Percentiles rank a stretch among this genome's conserved stretches.
These are phyloP conservation scores for Orbilia javanica DNA, from an alignment of 2,329 filamentous ascomycete genomes.

Conservation along the genomic window DNA sequence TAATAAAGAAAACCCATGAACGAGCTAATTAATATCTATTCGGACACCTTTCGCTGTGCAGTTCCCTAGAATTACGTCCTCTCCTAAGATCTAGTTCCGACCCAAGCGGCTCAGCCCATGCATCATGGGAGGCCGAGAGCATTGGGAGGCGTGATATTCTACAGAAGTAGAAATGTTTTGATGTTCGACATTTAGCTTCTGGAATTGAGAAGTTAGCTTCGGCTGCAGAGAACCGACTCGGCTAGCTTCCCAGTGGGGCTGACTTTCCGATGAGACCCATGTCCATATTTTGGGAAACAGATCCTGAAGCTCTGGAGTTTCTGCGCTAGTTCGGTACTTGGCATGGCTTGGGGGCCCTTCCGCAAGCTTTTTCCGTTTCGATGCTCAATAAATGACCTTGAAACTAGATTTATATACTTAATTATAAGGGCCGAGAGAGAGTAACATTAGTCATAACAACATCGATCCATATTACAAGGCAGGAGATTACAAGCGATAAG, in stretches of 20 bases:
- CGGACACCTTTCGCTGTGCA: neutral
- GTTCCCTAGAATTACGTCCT: neutral
- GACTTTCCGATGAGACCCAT: neutral
- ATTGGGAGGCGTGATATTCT: neutral
- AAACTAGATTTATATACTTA: neutral
- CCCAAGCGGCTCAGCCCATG: neutral
- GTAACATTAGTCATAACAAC: too few species aligned
- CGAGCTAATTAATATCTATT: neutral
- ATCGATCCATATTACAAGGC: too few species aligned
- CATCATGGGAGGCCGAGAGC: neutral
- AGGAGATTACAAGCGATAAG: too few species aligned
- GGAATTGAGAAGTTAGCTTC: neutral
- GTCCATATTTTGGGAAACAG: neutral
- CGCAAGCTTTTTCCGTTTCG: neutral
- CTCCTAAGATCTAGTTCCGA: neutral
- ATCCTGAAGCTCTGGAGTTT: neutral
- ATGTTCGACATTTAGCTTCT: neutral
- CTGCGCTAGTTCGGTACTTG: slow-evolving; percentile 47
- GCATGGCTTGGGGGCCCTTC: neutral
- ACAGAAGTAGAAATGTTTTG: slow-evolving; percentile 8
- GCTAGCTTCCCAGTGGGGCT: slow-evolving; percentile 12
- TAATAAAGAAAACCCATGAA: neutral
- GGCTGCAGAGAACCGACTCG: slow-evolving; percentile 7
- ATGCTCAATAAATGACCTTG: neutral
- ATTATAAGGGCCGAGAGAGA: too few species aligned